Evolutionary conservation across 139 green algal species (phyloP), one percentile per base, ranked within the genome.

Genomic region (Nannochloris sp.): DNA sequence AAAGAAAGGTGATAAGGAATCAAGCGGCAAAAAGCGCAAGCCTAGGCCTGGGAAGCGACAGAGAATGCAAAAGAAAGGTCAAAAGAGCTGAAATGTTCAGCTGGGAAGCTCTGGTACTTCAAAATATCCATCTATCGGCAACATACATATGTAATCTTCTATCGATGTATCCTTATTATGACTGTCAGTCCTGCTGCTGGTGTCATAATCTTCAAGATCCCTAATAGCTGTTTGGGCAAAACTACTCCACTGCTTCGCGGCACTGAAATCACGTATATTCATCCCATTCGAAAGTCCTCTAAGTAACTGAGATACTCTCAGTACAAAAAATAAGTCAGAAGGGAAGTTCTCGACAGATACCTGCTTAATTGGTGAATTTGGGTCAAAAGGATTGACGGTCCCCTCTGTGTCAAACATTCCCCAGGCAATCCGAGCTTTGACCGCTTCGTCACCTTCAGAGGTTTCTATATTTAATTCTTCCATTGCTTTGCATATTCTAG

Each of bases 391-490:
- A 69, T 96, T 80, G n/a, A 93, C 82, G 76, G 73, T 87, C 10
- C 85, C 84, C 1, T 67, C 56, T 11, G 91, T 97, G 81, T 97
- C 88, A 75, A 98, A 97, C 92, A 98, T 98, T 50, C 87, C 82
- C 23, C 78, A 72, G 0, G 83, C 85, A 84, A 97, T 93, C 61
- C 84, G 71, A 11, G 72, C 61, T n/a, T 70, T 64, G 11, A 89
- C 45, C 1, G 33, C 61, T 13, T 65, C n/a, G 25, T 90, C 84
- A 2, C 70, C 44, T 48, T 69, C 66, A 26, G 79, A 81, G 25
- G 81, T 91, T 30, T 78, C 73, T 26, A 97, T 76, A 2, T 87
- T 83, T 61, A 95, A 66, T 3, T 56, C 53, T 2, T 40, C 51
- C 60, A 92, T 57, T 1, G 78, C 70, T 0, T 29, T 25, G 6